These are phyloP conservation scores for Silene latifolia DNA, from an alignment of 148 eudicot genomes.

Conservation along the genomic window DNA sequence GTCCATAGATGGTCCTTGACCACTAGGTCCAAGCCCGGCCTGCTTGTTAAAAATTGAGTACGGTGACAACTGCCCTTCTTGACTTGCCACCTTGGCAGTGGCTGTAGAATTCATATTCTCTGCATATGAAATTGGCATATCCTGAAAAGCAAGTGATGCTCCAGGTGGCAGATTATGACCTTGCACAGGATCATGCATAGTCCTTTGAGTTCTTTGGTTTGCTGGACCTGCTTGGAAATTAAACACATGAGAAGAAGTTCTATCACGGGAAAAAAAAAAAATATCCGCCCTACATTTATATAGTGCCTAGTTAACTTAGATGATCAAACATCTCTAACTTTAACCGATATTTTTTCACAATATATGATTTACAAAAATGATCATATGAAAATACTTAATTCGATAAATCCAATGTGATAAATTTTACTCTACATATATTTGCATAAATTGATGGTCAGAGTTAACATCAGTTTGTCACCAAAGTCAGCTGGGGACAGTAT, in stretches of 20 bases:
- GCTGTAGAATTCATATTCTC: constrained; percentile 45
- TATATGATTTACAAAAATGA: neutral
- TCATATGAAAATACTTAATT: neutral
- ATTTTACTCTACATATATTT: neutral
- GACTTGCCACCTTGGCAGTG: constrained; percentile 61
- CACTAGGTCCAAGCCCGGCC: constrained; percentile 41
- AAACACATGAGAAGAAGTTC: constrained; percentile 37
- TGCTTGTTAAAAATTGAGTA: constrained; percentile 50
- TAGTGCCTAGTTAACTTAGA: constrained; percentile 24
- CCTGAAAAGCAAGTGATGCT: constrained; percentile 53
- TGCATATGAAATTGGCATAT: constrained; percentile 42
- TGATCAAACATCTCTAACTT: neutral
- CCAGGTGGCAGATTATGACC: constrained; percentile 42
- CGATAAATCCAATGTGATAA: neutral
- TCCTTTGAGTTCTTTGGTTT: constrained; percentile 33
- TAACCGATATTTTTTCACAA: neutral
- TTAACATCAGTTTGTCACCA: neutral
- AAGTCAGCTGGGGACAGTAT: neutral
- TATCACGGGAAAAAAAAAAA: constrained; percentile 32
- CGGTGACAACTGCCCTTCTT: constrained; percentile 62
- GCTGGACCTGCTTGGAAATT: constrained; percentile 53
- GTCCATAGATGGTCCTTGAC: constrained; percentile 49
- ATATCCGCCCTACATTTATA: neutral
- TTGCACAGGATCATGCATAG: constrained; percentile 47
- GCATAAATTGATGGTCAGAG: neutral